These are phyloP conservation scores for Amylostereum areolatum DNA, from an alignment of 1,284 basidiomycete genomes.

Conservation along the genomic window DNA sequence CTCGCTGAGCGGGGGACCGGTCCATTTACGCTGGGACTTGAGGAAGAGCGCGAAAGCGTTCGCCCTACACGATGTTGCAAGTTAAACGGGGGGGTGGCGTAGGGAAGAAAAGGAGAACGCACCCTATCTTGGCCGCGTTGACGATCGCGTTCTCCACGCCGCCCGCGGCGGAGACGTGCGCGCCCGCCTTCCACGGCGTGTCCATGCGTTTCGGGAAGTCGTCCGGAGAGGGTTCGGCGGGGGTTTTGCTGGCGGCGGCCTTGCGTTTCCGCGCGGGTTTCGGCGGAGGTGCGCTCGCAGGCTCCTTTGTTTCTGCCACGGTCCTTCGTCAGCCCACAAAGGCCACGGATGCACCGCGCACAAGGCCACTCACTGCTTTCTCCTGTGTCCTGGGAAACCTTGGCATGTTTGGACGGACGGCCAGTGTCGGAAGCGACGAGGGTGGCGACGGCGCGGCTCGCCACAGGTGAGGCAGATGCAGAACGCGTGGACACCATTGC, in stretches of 20 bases:
- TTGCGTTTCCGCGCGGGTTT: neutral
- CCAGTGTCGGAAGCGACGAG: no score
- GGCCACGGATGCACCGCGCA: no score
- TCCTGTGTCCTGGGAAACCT: no score
- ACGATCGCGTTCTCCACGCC: constrained; percentile 71
- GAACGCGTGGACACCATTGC: no score
- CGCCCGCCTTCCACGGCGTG: constrained; percentile 66
- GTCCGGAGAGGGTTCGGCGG: constrained; percentile 1
- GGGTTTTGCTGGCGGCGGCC: neutral
- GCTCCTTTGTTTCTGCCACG: neutral
- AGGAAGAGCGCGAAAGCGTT: constrained; percentile 82
- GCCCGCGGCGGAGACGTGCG: constrained; percentile 78
- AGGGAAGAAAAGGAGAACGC: constrained; percentile 12
- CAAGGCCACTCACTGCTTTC: no score
- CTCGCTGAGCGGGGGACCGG: constrained; percentile 49
- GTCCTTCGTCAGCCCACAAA: no score
- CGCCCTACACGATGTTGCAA: constrained; percentile 39
- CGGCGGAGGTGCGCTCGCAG: no score
- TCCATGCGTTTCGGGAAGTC: constrained; percentile 22
- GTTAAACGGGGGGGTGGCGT: neutral
- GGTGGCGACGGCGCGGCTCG: no score
- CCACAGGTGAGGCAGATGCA: no score
- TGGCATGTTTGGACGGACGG: no score
- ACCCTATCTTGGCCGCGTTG: constrained; percentile 73
- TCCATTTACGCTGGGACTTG: constrained; percentile 82